Percentiles rank a stretch among this genome's conserved stretches.
Evolutionary conservation across 2,329 filamentous ascomycete genomes (phyloP).

Genomic region (Nigrograna mackinnonii): DNA sequence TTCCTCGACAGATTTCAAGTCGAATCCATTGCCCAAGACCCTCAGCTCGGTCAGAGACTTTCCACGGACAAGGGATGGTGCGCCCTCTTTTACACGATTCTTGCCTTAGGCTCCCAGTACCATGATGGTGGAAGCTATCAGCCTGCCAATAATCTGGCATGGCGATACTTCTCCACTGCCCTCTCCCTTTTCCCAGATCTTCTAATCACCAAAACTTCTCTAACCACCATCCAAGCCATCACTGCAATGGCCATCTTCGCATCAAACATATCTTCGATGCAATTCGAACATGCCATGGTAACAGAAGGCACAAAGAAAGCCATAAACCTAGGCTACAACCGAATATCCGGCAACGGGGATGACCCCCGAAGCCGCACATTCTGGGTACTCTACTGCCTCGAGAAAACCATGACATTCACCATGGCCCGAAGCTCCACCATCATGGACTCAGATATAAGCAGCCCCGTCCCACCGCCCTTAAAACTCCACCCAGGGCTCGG

Average conservation of each 20-base stretch:
- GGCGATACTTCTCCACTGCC: conserved; percentile 45
- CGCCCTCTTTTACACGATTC: conserved; percentile 42
- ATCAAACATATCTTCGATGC: neutral
- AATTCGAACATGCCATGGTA: neutral
- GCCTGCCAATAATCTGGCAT: conserved; percentile 42
- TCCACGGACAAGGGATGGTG: conserved; percentile 35
- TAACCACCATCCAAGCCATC: conserved; percentile 28
- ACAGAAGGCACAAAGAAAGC: conserved; percentile 29
- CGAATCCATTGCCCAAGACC: conserved; percentile 30
- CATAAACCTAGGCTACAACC: conserved; percentile 33
- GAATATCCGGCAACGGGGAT: conserved; percentile 14
- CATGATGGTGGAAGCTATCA: conserved; percentile 42
- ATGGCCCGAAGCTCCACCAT: conserved; percentile 38
- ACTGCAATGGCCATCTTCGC: conserved; percentile 3
- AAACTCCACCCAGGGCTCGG: conserved; percentile 5
- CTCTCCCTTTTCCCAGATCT: conserved; percentile 41
- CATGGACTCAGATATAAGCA: conserved; percentile 43
- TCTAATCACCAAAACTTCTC: conserved; percentile 21
- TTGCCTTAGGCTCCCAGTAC: conserved; percentile 45
- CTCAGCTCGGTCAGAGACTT: conserved; percentile 26
- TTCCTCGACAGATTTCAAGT: conserved; percentile 45
- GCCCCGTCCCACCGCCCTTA: conserved; percentile 33
- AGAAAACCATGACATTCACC: conserved; percentile 41
- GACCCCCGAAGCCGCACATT: conserved; percentile 32
- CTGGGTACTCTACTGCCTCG: conserved; percentile 46